Base-by-base conservation (phyloP, 2,329 filamentous ascomycete species). In the Podosphaera aphanis region DNA sequence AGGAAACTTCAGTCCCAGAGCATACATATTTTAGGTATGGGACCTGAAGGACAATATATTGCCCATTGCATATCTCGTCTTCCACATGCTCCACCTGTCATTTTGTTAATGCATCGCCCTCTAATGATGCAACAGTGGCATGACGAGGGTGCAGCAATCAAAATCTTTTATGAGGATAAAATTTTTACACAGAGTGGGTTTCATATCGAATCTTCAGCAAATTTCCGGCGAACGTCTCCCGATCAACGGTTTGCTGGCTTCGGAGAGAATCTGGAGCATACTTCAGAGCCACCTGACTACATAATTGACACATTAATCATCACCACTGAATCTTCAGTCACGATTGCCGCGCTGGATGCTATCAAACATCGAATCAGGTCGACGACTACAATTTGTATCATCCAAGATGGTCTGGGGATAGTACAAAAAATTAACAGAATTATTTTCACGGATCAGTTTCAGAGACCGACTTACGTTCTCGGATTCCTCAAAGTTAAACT, bases 371-470 rank as follows among this genome's bases (percentile, higher is more conserved):
- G 83, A 8, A 63, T 92, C n/a, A 68, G 71, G 38, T 64, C 70
- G 2, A 64, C 74, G 23, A 83, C 79, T 1, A 81, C 83, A 0
- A 70, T 93, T 6, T 74, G 81, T 48, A 71, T 93, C 46, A 60
- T 92, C 47, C 79, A 84, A 47, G 82, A 88, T 50, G 84, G 86
- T 1, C 73, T 95, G 61, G 88, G 90, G 0, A 65, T 84, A 1
- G 67, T 84, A n/a, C 85, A 95, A 43, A 70, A 77, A 43, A 68
- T 94, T 36, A 84, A 83, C 54, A 62, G 69, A 29, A 61, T 69
- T 10, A 60, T 92, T 23, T 94, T 93, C 53, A 69, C 73, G 0
- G 71, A 86, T 49, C 66, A 71, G 0, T 59, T 62, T 0, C 66
- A 63, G 0, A 70, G 81, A 21, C 90, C 90, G 2, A 74, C 73